Evolutionary conservation across 73 alveolate genomes (phyloP), one percentile per base, ranked within the genome.

Genomic region (Strombidium stylifer): DNA sequence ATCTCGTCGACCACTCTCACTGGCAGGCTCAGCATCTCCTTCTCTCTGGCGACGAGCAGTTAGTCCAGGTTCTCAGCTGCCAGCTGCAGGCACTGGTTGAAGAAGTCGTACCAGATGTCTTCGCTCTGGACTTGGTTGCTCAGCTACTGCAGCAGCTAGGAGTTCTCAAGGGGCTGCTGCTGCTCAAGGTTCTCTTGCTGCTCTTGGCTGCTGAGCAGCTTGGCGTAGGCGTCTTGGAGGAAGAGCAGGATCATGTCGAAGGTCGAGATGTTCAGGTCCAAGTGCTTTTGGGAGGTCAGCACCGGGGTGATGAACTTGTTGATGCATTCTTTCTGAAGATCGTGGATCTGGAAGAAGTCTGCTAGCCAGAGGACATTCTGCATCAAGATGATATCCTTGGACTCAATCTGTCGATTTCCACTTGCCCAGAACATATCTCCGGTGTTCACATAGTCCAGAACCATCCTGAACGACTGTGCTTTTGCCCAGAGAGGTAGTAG

Each of bases 401-500:
- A n/a, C n/a, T n/a, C n/a, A n/a, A n/a, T n/a, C n/a, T n/a, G n/a
- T n/a, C n/a, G n/a, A n/a, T n/a, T n/a, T n/a, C n/a, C n/a, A n/a
- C n/a, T n/a, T 21, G 44, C 78, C 8, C 27, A 6, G 20, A 18
- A 3, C 1, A 64, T 42, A 2, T 64, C 55, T 2, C 66, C 78
- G 7, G 53, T 21, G 24, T 64, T 64, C n/a, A 64, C 65, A 19
- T 24, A 64, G 30, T 64, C 78, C 7, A 64, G 28, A 4, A 64
- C 66, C 2, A 64, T 14, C 19, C 78, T 42, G 27, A 64, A 64
- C 6, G 78, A n/a, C 27, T 25, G 14, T 6, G 78, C 64, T 8
- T 62, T 64, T 10, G 78, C 78, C 78, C 78, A 64, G 35, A 64
- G 55, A 1, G 78, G 78, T 16, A 64, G 55, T 15, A 64, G 37